Evolutionary conservation across 768 basidiomycete species (phyloP).

Genomic region (Amylocystis lapponica): DNA sequence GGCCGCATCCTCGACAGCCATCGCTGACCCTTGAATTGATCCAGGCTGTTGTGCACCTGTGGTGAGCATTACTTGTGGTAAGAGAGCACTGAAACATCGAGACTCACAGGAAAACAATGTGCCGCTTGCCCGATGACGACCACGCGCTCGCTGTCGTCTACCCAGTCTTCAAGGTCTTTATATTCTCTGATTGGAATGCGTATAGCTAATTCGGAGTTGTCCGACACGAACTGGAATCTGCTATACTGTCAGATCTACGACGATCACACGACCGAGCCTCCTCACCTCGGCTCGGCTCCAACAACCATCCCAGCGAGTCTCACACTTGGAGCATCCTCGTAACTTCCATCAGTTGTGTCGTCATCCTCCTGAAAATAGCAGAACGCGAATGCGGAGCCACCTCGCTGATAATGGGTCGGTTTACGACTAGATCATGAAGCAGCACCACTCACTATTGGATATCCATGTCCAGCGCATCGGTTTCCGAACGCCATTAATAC

Average conservation of each 20-base stretch:
- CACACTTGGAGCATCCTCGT: constrained; percentile 2
- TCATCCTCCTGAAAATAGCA: constrained; percentile 12
- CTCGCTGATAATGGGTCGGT: constrained; percentile 4
- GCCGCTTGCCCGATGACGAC: constrained; percentile 32
- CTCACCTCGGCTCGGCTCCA: too few species aligned
- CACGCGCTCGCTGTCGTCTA: constrained; percentile 23
- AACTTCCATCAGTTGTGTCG: constrained; percentile 7
- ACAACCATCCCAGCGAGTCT: too few species aligned
- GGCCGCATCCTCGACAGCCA: constrained; percentile 35
- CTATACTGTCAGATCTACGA: too few species aligned
- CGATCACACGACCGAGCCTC: too few species aligned
- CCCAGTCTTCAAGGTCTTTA: constrained; percentile 27
- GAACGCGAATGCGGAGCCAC: constrained; percentile 17
- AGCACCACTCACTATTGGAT: constrained; percentile 7
- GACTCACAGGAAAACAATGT: constrained; percentile 31
- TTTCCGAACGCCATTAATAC: constrained; percentile 8
- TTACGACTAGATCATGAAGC: not conserved
- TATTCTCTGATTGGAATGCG: constrained; percentile 17
- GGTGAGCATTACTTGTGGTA: not conserved
- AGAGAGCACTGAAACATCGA: not conserved
- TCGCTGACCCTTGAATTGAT: constrained; percentile 27
- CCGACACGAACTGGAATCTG: not conserved
- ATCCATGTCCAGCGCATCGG: constrained; percentile 3
- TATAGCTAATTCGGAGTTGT: constrained; percentile 4
- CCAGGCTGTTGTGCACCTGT: constrained; percentile 18